Conservation (phyloP, 805 yeast species). For the Hanseniaspora vineae region DNA sequence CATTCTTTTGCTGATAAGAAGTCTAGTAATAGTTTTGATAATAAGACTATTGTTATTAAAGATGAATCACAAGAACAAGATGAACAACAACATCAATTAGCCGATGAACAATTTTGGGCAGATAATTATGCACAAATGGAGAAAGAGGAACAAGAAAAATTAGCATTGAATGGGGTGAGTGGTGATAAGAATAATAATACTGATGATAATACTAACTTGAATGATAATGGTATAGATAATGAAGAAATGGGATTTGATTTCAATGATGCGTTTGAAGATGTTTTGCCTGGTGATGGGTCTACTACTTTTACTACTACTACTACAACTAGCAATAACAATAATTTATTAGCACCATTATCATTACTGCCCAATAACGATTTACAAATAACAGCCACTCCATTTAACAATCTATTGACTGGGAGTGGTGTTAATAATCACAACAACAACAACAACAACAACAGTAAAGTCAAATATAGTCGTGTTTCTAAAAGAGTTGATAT, state of each 20-base stretch:
- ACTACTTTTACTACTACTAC: too few relatives aligned
- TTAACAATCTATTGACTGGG: background rate
- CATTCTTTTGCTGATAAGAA: too few relatives aligned
- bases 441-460: constrained; percentile 5
- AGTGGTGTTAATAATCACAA: background rate
- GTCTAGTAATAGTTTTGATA: too few relatives aligned
- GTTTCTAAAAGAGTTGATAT: constrained; percentile 75
- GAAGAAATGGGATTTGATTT: constrained; percentile 21
- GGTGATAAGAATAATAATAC: constrained; percentile 13
- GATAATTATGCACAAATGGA: constrained; percentile 36
- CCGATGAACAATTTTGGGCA: constrained; percentile 69
- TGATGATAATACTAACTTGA: constrained; percentile 12
- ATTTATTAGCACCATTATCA: constrained; percentile 14
- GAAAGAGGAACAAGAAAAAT: constrained; percentile 17
- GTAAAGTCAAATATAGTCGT: constrained; percentile 45
- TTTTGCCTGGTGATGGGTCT: constrained; percentile 24
- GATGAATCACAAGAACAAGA: constrained; percentile 8
- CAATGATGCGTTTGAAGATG: constrained; percentile 24
- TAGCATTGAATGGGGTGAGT: too few relatives aligned
- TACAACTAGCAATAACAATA: too few relatives aligned
- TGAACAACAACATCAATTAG: constrained; percentile 24
- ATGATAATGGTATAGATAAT: constrained; percentile 25
- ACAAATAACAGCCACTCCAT: constrained; percentile 6
- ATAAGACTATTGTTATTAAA: constrained; percentile 9
- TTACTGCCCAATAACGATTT: constrained; percentile 7